These are phyloP conservation scores for Cucurbita maxima DNA, from an alignment of 306 rosid species.

Conservation along the genomic window DNA sequence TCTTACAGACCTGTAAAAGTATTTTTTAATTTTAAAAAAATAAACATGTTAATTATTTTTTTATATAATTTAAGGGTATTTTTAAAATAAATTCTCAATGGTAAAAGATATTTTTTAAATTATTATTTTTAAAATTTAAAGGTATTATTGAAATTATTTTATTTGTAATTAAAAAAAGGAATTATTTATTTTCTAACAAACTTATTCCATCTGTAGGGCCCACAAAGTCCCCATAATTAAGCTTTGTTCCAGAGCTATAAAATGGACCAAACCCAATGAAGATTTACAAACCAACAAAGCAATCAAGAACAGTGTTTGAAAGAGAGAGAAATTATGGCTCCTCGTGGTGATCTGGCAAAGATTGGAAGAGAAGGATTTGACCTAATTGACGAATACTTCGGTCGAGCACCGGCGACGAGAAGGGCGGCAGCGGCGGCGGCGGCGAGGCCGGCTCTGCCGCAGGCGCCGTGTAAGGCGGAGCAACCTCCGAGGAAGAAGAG, in stretches of 20 bases:
- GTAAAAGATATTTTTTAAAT: too few species aligned
- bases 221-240: neutral
- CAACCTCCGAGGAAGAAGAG: neutral
- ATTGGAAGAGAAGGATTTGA: slow-evolving; percentile 1
- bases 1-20: too few species aligned
- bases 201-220: neutral
- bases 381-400: neutral
- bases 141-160: too few species aligned
- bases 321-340: neutral
- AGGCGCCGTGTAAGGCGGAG: neutral
- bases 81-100: too few species aligned
- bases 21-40: too few species aligned
- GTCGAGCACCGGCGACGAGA: neutral
- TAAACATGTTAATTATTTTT: too few species aligned
- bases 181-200: neutral
- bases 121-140: too few species aligned
- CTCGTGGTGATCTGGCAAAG: neutral
- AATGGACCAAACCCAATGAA: neutral
- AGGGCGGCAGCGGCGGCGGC: neutral
- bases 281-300: neutral
- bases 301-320: too few species aligned
- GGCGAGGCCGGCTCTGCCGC: neutral
- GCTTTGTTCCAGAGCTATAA: neutral
- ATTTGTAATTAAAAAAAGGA: too few species aligned
- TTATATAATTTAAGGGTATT: too few species aligned